phyloP scores from a whole-genome alignment of 768 basidiomycete species.

The Gloeopeniophorella convolvens region DNA sequence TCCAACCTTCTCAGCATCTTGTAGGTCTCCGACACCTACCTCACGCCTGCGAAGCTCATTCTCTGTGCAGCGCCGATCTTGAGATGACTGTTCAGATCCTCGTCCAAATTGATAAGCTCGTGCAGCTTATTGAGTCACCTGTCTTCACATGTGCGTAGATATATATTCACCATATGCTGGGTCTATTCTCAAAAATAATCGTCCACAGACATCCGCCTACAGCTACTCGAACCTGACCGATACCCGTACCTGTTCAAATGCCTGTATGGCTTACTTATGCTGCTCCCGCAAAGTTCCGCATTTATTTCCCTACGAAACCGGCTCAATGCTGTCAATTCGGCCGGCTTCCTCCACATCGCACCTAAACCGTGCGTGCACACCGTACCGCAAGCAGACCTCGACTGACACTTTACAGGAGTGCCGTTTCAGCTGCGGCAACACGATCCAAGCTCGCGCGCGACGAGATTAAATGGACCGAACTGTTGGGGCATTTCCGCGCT shows the following conservation, averaged over 20 bases:
- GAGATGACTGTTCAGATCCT: constrained; percentile 94
- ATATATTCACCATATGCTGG: not conserved
- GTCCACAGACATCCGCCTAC: constrained; percentile 69
- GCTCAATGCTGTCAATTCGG: constrained; percentile 89
- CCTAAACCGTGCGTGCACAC: constrained; percentile 63
- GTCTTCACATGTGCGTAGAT: constrained; percentile 84
- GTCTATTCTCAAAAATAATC: constrained; percentile 1
- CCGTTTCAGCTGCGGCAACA: constrained; percentile 35
- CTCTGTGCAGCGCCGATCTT: constrained; percentile 69
- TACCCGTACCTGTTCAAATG: constrained; percentile 97
- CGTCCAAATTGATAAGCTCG: constrained; percentile 95
- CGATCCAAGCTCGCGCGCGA: constrained; percentile 77
- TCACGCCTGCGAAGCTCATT: not conserved
- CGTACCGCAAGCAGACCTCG: not conserved
- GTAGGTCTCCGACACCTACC: constrained; percentile 39
- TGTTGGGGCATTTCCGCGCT: constrained; percentile 84
- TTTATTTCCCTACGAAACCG: constrained; percentile 93
- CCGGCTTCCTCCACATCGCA: constrained; percentile 87
- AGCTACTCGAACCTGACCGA: constrained; percentile 94
- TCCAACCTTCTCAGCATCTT: constrained; percentile 94
- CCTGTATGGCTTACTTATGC: constrained; percentile 93
- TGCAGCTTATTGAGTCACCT: constrained; percentile 95
- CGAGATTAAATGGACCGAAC: constrained; percentile 96
- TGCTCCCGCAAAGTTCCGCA: constrained; percentile 93
- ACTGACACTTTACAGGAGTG: constrained; percentile 10